These are phyloP conservation scores for Jaapia argillacea DNA, from an alignment of 768 basidiomycete genomes.

Conservation along the genomic window DNA sequence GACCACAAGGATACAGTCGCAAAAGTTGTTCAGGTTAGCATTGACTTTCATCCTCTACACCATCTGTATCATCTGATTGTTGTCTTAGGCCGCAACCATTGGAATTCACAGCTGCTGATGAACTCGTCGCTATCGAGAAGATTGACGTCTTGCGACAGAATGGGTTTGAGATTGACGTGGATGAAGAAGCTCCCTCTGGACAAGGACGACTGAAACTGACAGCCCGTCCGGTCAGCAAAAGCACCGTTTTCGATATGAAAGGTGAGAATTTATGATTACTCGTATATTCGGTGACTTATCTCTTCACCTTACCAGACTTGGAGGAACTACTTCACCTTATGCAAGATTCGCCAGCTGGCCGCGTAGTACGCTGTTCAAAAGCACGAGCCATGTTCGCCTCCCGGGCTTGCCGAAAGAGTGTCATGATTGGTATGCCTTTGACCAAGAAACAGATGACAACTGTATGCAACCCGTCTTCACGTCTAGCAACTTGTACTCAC, in stretches of 20 bases:
- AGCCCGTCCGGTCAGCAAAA: conserved; percentile 88
- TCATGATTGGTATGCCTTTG: conserved; percentile 90
- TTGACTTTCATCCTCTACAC: background rate
- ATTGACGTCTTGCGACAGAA: conserved; percentile 74
- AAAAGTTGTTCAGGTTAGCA: conserved; percentile 70
- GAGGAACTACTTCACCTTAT: conserved; percentile 88
- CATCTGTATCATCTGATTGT: conserved; percentile 1
- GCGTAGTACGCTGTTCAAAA: conserved; percentile 89
- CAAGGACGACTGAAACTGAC: conserved; percentile 47
- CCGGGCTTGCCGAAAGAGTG: conserved; percentile 91
- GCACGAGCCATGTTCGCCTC: conserved; percentile 94
- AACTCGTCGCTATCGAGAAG: conserved; percentile 81
- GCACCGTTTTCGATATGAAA: conserved; percentile 81
- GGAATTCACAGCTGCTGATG: conserved; percentile 84
- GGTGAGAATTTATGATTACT: conserved; percentile 32
- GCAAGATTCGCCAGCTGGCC: conserved; percentile 63
- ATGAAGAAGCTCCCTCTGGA: conserved; percentile 33
- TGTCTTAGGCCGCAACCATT: conserved; percentile 56
- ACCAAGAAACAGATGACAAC: conserved; percentile 68
- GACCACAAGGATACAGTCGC: conserved; percentile 84
- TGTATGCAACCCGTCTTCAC: conserved; percentile 30
- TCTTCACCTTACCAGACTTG: conserved; percentile 46
- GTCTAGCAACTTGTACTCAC: background rate
- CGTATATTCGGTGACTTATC: background rate
- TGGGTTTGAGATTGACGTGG: conserved; percentile 75